A percentile compares a stretch with the other conserved stretches of the same genome.
phyloP scores from a whole-genome alignment of 345 rosid species.

The Schrenkiella parvula region DNA sequence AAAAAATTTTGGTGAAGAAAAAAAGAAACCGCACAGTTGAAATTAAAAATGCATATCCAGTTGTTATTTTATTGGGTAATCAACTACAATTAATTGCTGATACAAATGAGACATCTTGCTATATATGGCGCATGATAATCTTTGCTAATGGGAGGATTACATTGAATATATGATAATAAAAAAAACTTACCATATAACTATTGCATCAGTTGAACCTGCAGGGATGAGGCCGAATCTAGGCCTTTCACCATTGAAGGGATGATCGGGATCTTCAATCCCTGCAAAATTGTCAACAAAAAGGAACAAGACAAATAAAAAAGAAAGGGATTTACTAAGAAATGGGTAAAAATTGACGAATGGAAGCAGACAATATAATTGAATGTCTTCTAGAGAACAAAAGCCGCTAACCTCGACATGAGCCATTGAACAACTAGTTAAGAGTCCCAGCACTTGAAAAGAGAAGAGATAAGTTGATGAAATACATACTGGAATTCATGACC shows the following conservation, averaged over 20 bases:
- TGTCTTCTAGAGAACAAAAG: conserved; percentile 1
- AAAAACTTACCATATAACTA: conserved; percentile 65
- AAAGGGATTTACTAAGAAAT: not conserved
- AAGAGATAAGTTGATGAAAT: conserved; percentile 14
- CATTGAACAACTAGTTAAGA: conserved; percentile 28
- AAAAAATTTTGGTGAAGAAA: not conserved
- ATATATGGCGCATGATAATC: not conserved
- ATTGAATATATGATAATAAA: not conserved
- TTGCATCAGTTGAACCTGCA: conserved; percentile 92
- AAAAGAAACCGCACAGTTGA: not conserved
- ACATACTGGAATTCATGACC: conserved; percentile 42
- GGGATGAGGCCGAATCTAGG: conserved; percentile 87
- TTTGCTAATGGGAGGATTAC: not conserved
- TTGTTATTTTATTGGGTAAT: not conserved
- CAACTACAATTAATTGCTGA: not conserved
- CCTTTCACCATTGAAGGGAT: conserved; percentile 40
- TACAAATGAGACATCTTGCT: not conserved
- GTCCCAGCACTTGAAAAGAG: not conserved
- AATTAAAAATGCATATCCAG: not conserved
- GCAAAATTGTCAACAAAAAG: conserved; percentile 22
- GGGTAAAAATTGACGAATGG: not conserved
- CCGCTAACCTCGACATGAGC: conserved; percentile 43
- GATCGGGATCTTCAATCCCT: conserved; percentile 43
- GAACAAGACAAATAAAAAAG: conserved; percentile 11
- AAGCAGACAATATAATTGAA: not conserved